phyloP scores from a whole-genome alignment of 129 eudicot species.

The Helianthus annuus region HanXRQr2.0-SUNRISE NC_035449.2:40665969-40666468 shows the following conservation, averaged over 20 bases:
- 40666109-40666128: constrained; percentile 72
- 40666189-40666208: no score
- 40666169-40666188: background rate
- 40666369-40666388: no score
- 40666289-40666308: no score
- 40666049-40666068: constrained; percentile 69
- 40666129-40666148: constrained; percentile 94
- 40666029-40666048: constrained; percentile 85
- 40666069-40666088: constrained; percentile 89
- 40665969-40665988: constrained; percentile 79
- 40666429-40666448: constrained; percentile 41
- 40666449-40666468: constrained; percentile 96
- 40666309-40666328: no score
- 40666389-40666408: no score
- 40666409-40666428: no score
- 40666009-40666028: constrained; percentile 61
- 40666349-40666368: no score
- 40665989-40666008: constrained; percentile 51
- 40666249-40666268: no score
- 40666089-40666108: constrained; percentile 73
- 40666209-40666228: no score
- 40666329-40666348: no score
- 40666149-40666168: constrained; percentile 14
- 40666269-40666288: no score
- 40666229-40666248: no score